Conservation (phyloP, 768 basidiomycete species). For the Sutorius australiensis region DNA sequence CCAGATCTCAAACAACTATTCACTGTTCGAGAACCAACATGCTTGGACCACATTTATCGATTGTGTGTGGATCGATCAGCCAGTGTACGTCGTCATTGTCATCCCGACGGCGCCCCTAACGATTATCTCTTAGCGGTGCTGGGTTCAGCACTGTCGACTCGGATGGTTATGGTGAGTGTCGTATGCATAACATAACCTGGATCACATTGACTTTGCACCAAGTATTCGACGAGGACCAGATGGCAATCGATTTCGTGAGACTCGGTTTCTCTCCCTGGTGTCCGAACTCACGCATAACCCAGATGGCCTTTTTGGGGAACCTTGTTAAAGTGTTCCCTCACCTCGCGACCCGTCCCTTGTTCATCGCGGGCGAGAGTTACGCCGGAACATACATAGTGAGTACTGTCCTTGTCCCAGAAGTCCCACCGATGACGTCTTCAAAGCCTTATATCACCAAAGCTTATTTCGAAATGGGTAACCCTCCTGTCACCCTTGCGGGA, state of each 20-base stretch:
- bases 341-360: conserved; percentile 60
- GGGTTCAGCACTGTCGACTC: conserved; percentile 66
- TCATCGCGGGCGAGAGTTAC: conserved; percentile 72
- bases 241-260: conserved; percentile 50
- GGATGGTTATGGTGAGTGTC: conserved; percentile 51
- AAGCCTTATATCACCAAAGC: conserved; percentile 76
- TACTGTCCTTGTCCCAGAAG: background rate
- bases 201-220: conserved; percentile 13
- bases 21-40: conserved; percentile 46
- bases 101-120: background rate
- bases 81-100: conserved; percentile 40
- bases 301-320: conserved; percentile 73
- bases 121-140: conserved; percentile 39
- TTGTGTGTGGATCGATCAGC: conserved; percentile 73
- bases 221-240: conserved; percentile 62
- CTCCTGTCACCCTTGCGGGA: conserved; percentile 65
- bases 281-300: background rate
- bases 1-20: conserved; percentile 49
- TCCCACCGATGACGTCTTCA: background rate
- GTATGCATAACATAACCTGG: background rate
- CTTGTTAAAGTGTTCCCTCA: conserved; percentile 72
- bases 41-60: conserved; percentile 62
- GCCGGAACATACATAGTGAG: conserved; percentile 68
- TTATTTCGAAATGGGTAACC: conserved; percentile 57
- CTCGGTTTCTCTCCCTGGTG: background rate